Base-by-base conservation (phyloP, 164 flowering plant species). In the Annona cherimola region DNA sequence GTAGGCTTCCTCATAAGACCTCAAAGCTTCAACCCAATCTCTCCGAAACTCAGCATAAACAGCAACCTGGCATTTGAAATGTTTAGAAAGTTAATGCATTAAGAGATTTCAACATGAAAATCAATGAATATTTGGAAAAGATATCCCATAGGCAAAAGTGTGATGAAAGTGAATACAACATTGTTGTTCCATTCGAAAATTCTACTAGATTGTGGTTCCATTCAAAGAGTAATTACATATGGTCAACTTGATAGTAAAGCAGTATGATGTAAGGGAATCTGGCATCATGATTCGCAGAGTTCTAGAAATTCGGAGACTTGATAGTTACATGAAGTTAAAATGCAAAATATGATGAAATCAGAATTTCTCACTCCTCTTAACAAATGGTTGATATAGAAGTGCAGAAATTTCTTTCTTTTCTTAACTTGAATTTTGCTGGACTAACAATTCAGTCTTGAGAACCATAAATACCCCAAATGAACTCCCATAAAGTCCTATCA, bases 31-130 rank as follows among this genome's bases (percentile, higher is more conserved):
- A 77, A 71, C 87, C 99, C 98, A 96, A 68, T 96, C 99, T 76
- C 98, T 86, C 2, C 91, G 90, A 71, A 93, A 93, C 80, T 93
- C 99, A 71, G 98, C 99, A 82, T 86, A 92, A 59, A 96, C 94
- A 72, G 97, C 97, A 84, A 87, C 97, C 99, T 95, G 79, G 81
- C 72, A 81, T 68, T 76, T 77, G 78, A 83, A 63, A 66, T 68
- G 61, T 75, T 43, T 43, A 42, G 7, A 46, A 62, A 14, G 63
- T 43, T 40, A 41, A 54, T 54, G 2, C 35, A 42, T 42, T 19
- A 69, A 42, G n/a, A 42, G 16, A 41, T 16, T 7, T 39, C 3
- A 20, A 20, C 54, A 43, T 42, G 3, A 9, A 18, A 66, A 66
- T 0, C 26, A 43, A 44, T 26, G 35, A 26, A 26, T 26, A 26